Evolutionary conservation across 805 yeast species (phyloP).

Genomic region (Yamadazyma ubonensis): DNA sequence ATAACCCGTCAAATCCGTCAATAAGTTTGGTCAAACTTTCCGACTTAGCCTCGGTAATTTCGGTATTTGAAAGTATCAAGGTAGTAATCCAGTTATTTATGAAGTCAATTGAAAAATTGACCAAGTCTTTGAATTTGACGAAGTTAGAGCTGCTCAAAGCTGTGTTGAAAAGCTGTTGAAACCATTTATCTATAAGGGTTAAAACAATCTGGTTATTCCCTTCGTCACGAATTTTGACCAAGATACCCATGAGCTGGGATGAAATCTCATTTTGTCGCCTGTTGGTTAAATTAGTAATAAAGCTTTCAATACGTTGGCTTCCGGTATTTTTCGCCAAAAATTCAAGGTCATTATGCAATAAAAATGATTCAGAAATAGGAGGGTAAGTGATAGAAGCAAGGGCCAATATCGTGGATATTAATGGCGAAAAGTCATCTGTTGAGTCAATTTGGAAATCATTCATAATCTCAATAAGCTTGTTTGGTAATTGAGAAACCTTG

Average conservation of each 20-base stretch:
- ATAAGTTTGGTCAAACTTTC: slow-evolving; percentile 29
- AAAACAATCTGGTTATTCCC: slow-evolving; percentile 8
- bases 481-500: slow-evolving; percentile 24
- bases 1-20: slow-evolving; percentile 22
- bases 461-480: slow-evolving; percentile 21
- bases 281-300: slow-evolving; percentile 8
- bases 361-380: slow-evolving; percentile 27
- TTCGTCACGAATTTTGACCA: slow-evolving; percentile 8
- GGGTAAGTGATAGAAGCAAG: slow-evolving; percentile 36
- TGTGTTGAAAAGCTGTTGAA: slow-evolving; percentile 20
- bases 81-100: slow-evolving; percentile 28
- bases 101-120: slow-evolving; percentile 27
- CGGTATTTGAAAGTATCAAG: slow-evolving; percentile 24
- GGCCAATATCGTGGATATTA: slow-evolving; percentile 30
- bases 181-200: slow-evolving; percentile 18
- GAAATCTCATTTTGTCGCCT: slow-evolving; percentile 6
- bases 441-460: slow-evolving; percentile 23
- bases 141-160: slow-evolving; percentile 27
- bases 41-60: slow-evolving; percentile 38
- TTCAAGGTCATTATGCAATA: slow-evolving; percentile 36
- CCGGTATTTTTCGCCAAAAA: slow-evolving; percentile 20
- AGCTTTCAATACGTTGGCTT: slow-evolving; percentile 14
- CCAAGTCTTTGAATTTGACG: slow-evolving; percentile 25
- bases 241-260: slow-evolving; percentile 9
- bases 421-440: slow-evolving; percentile 15